Percentiles rank a stretch among this genome's conserved stretches.
These are phyloP conservation scores for Metschnikowia kofuensis DNA, from an alignment of 805 yeast genomes.

Conservation along the genomic window DNA sequence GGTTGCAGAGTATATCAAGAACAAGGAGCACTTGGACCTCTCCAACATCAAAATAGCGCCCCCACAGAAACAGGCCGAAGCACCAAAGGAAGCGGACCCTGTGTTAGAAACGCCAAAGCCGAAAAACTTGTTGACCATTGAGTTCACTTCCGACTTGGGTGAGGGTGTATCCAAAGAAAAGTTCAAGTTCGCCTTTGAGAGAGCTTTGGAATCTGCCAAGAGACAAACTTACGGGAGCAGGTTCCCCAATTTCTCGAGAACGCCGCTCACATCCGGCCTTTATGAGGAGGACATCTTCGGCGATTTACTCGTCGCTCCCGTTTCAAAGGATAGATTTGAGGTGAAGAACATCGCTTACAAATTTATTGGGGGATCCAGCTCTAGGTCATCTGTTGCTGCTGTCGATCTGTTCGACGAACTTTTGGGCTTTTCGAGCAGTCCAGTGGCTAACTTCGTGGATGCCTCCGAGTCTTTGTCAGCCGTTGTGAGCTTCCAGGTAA, in stretches of 20 bases:
- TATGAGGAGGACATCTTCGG: conserved; percentile 32
- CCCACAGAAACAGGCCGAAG: conserved; percentile 19
- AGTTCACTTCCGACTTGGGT: conserved; percentile 26
- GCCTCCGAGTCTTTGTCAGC: conserved; percentile 16
- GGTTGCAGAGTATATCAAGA: conserved; percentile 55
- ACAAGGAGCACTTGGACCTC: conserved; percentile 65
- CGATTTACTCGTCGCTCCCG: conserved; percentile 37
- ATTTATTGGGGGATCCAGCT: conserved; percentile 18
- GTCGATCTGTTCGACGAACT: conserved; percentile 31
- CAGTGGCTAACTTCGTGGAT: conserved; percentile 5
- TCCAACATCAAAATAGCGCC: conserved; percentile 56
- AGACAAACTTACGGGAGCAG: conserved; percentile 29
- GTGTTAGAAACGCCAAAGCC: conserved; percentile 27
- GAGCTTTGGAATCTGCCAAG: conserved; percentile 29
- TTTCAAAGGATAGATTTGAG: conserved; percentile 33
- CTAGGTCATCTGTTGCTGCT: not conserved
- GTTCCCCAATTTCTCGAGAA: conserved; percentile 36
- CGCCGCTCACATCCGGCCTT: conserved; percentile 27
- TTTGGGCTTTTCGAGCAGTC: conserved; percentile 23
- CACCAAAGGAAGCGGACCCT: conserved; percentile 9
- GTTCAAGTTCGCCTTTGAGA: conserved; percentile 31
- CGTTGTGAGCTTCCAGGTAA: conserved; percentile 33
- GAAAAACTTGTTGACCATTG: conserved; percentile 25
- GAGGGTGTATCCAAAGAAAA: conserved; percentile 24
- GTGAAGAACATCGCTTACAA: conserved; percentile 29